Evolutionary conservation across 352 stramenopile genomes (phyloP), one percentile per base, ranked within the genome.

Genomic region (Pythium scleroteichum): DNA sequence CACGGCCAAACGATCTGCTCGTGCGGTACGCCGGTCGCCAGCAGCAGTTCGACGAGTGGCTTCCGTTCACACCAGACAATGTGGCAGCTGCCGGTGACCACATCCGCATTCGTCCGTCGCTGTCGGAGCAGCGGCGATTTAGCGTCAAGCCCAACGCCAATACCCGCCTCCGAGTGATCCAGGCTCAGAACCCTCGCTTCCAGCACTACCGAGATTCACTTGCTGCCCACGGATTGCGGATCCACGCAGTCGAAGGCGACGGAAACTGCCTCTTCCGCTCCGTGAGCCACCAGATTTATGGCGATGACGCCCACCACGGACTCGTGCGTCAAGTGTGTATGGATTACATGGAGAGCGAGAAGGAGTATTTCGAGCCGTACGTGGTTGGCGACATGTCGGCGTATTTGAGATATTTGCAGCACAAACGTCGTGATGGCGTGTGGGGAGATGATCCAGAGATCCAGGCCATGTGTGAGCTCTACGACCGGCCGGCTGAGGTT

Each of bases 221-320:
- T 22, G 54, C 62, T 16, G 52, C 61, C 1, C 55, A 85, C 2
- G 71, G 72, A 13, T 63, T 92, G 27, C 59, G 56, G 5, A 83
- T 93, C 58, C 68, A 74, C 58, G 57, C 77, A 10, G 88, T 98
- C 47, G 81, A 96, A 56, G 94, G 95, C 8, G 97, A 99, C 69
- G 97, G 97, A 27, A 99, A 99, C 74, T 99, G 97, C 67, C 72
- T 99, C 12, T 99, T 99, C 70, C 93, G 96, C 17, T 89, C 96
- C 4, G 90, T 99, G 32, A 94, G 87, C 53, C 87, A 99, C 62
- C 97, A 99, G 73, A 78, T 99, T 12, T 99, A 99, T 68, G 96
- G 95, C 2, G 82, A 98, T 64, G 78, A 95, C 38, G 71, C 73
- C 4, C 89, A 97, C 67, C 95, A 99, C 70, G 76, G 57, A 0